These are phyloP conservation scores for Asterophora parasitica DNA, from an alignment of 768 basidiomycete genomes.

Conservation along the genomic window DNA sequence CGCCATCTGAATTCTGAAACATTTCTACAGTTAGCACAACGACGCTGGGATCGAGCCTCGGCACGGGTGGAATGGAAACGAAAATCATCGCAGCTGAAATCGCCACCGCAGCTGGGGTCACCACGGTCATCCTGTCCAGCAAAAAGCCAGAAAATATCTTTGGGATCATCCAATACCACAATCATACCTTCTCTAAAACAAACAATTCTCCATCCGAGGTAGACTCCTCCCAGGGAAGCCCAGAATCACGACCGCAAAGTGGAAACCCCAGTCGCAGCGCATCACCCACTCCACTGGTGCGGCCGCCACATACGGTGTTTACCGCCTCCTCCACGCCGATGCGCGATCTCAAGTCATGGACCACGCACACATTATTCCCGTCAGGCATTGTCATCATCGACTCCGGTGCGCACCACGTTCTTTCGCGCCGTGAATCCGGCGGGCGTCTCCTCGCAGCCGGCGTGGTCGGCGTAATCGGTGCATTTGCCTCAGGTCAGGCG, in stretches of 20 bases:
- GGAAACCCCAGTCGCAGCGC: slow-evolving; percentile 15
- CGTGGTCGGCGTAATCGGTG: slow-evolving; percentile 80
- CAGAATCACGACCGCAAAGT: slow-evolving; percentile 7
- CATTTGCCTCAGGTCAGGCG: slow-evolving; percentile 92
- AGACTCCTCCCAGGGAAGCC: slow-evolving; percentile 16
- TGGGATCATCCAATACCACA: slow-evolving; percentile 77
- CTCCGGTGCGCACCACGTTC: slow-evolving; percentile 80
- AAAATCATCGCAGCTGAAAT: slow-evolving; percentile 98
- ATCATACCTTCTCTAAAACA: slow-evolving; percentile 30
- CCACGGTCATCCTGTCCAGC: slow-evolving; percentile 87
- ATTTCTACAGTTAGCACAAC: slow-evolving; percentile 72
- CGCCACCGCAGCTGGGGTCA: slow-evolving; percentile 90
- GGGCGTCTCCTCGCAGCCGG: slow-evolving; percentile 91
- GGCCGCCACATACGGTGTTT: slow-evolving; percentile 90
- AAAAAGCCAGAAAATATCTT: slow-evolving; percentile 71
- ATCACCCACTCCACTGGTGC: slow-evolving; percentile 22
- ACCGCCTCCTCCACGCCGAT: slow-evolving; percentile 65
- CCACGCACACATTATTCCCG: slow-evolving; percentile 88
- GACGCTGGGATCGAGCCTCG: slow-evolving; percentile 88
- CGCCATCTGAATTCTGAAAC: background rate
- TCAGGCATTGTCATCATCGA: slow-evolving; percentile 89
- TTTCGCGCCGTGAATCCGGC: slow-evolving; percentile 82
- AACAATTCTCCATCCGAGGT: slow-evolving; percentile 27
- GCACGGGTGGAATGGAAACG: slow-evolving; percentile 99
- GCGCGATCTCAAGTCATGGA: slow-evolving; percentile 92